Evolutionary conservation across 257 asterid species (phyloP).

Genomic region (Penstemon newberryi): DNA sequence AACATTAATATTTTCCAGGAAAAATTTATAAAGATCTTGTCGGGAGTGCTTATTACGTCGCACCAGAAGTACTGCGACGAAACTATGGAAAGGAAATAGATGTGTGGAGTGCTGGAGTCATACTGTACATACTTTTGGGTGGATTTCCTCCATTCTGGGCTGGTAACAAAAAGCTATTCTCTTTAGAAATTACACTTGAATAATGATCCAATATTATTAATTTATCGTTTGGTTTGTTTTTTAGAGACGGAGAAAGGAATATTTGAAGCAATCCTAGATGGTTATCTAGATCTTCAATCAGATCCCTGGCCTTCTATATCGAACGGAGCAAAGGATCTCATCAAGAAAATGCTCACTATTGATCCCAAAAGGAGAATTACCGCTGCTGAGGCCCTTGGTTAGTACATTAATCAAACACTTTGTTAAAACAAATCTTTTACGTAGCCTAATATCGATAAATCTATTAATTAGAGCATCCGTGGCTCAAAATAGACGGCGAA

Average conservation of each 20-base stretch:
- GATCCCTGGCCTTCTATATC: slow-evolving; percentile 72
- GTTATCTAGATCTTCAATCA: slow-evolving; percentile 44
- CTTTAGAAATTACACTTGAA: background rate
- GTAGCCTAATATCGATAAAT: background rate
- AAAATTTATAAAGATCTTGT: slow-evolving; percentile 53
- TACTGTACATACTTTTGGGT: slow-evolving; percentile 59
- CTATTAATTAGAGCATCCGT: slow-evolving; percentile 71
- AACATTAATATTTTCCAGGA: slow-evolving; percentile 32
- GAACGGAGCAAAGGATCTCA: slow-evolving; percentile 60
- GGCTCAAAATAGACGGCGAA: slow-evolving; percentile 88
- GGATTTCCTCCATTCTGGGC: slow-evolving; percentile 82
- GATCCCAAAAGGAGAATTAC: slow-evolving; percentile 58
- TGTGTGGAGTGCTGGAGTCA: slow-evolving; percentile 80
- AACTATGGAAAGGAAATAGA: slow-evolving; percentile 66
- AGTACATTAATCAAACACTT: background rate
- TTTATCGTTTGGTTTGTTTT: background rate
- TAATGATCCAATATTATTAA: background rate
- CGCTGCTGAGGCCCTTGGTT: slow-evolving; percentile 66
- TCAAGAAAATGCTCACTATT: slow-evolving; percentile 48
- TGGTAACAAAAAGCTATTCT: slow-evolving; percentile 33
- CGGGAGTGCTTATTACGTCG: slow-evolving; percentile 73
- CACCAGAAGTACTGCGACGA: slow-evolving; percentile 61
- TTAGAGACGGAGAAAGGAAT: slow-evolving; percentile 62
- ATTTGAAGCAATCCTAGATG: slow-evolving; percentile 51
- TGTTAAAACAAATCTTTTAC: too few species aligned